Evolutionary conservation across 2,329 filamentous ascomycete genomes (phyloP).

Genomic region (Ophiostoma novo-ulmi): DNA sequence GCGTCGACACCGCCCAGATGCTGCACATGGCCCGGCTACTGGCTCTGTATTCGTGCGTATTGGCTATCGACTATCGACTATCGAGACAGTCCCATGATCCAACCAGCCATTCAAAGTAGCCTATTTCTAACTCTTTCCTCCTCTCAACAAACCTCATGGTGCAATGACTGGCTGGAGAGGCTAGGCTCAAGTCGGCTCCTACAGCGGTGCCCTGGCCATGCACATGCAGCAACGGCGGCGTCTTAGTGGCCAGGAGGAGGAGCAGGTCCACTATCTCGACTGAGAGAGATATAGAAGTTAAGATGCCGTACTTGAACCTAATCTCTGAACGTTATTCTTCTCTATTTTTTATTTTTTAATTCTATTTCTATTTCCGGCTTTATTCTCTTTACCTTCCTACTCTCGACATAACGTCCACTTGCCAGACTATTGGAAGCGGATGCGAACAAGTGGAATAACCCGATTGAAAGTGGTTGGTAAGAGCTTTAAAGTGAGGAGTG

Average conservation of each 20-base stretch:
- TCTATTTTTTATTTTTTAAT: background rate
- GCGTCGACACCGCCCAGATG: background rate
- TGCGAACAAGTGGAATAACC: background rate
- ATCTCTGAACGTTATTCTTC: background rate
- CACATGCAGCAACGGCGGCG: conserved; percentile 18
- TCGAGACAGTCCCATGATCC: background rate
- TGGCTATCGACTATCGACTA: background rate
- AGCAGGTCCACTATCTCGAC: background rate
- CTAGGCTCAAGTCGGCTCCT: background rate
- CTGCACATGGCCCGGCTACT: background rate
- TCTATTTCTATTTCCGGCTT: background rate
- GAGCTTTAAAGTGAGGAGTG: background rate
- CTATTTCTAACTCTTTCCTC: background rate
- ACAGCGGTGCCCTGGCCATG: background rate
- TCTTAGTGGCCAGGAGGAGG: conserved; percentile 15
- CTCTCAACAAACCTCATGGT: background rate
- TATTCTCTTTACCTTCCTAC: too few species aligned
- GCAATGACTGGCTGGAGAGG: conserved; percentile 1
- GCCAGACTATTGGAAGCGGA: background rate
- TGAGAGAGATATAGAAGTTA: background rate
- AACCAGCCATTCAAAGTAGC: background rate
- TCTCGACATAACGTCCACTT: too few species aligned
- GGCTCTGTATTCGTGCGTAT: conserved; percentile 2
- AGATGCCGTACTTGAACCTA: background rate
- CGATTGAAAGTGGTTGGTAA: background rate